These are phyloP conservation scores for Albophoma yamanashiensis DNA, from an alignment of 2,329 filamentous ascomycete species.

Conservation along the genomic window DNA sequence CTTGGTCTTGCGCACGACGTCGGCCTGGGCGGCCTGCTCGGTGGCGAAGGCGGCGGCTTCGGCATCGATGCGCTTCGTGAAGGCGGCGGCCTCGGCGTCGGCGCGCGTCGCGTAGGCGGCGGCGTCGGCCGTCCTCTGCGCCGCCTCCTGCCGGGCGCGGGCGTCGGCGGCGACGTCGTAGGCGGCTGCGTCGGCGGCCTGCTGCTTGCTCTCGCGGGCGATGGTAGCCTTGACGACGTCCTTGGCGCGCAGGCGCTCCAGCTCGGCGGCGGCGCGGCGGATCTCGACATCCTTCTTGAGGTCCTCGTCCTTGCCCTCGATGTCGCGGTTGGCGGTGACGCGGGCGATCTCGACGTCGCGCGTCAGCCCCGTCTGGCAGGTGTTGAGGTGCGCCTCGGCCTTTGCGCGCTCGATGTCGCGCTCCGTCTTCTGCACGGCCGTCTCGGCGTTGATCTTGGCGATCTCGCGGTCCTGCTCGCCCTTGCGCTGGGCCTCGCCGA, in stretches of 20 bases:
- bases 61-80: constrained; percentile 36
- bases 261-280: constrained; percentile 67
- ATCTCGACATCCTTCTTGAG: constrained; percentile 68
- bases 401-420: constrained; percentile 71
- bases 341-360: constrained; percentile 66
- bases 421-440: constrained; percentile 74
- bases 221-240: constrained; percentile 73
- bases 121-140: constrained; percentile 42
- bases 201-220: constrained; percentile 54
- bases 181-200: constrained; percentile 54
- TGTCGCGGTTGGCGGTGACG: constrained; percentile 61
- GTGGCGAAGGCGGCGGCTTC: constrained; percentile 26
- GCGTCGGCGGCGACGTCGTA: constrained; percentile 57
- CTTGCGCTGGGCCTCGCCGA: constrained; percentile 67
- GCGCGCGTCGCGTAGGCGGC: constrained; percentile 37
- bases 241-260: constrained; percentile 66
- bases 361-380: constrained; percentile 60
- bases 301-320: constrained; percentile 69
- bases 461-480: constrained; percentile 78
- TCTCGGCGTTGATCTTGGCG: constrained; percentile 79
- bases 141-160: constrained; percentile 39
- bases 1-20: constrained; percentile 50
- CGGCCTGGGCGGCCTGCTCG: constrained; percentile 45
- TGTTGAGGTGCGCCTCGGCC: constrained; percentile 67
- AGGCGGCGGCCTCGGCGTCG: constrained; percentile 41